phyloP scores from a whole-genome alignment of 768 basidiomycete species.

The Mycena rosella region DNA sequence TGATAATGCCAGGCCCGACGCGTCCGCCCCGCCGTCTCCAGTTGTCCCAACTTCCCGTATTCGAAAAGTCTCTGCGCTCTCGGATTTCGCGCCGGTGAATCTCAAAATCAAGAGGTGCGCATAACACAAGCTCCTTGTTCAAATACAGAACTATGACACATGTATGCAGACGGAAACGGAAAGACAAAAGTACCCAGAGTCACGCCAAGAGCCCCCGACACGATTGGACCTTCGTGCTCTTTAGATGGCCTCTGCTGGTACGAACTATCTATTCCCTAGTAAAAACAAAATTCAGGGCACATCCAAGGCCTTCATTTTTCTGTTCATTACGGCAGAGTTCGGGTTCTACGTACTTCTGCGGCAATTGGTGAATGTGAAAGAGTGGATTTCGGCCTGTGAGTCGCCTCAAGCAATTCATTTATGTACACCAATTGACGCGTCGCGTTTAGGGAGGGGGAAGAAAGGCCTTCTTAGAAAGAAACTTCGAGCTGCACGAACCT shows the following conservation, averaged over 20 bases:
- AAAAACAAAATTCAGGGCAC: neutral
- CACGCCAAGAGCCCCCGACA: conserved; percentile 55
- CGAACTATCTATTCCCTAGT: conserved; percentile 36
- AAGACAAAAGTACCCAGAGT: conserved; percentile 42
- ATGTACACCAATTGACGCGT: conserved; percentile 6
- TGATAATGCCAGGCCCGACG: conserved; percentile 50
- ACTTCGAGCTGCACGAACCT: conserved; percentile 80
- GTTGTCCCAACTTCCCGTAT: conserved; percentile 62
- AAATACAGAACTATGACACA: conserved; percentile 35
- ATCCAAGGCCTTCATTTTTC: conserved; percentile 83
- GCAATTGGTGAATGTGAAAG: conserved; percentile 94
- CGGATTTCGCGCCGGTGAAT: conserved; percentile 93
- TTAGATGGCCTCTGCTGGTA: conserved; percentile 91
- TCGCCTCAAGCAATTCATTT: neutral
- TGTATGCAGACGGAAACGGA: conserved; percentile 48
- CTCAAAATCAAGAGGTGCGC: conserved; percentile 81
- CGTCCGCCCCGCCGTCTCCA: conserved; percentile 51
- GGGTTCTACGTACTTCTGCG: conserved; percentile 88
- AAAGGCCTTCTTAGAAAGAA: conserved; percentile 83
- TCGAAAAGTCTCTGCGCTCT: conserved; percentile 85
- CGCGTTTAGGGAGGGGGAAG: conserved; percentile 79
- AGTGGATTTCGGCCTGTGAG: conserved; percentile 89
- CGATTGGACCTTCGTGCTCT: conserved; percentile 81
- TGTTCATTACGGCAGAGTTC: conserved; percentile 89
- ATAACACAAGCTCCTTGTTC: conserved; percentile 19